Conservation (phyloP, 1,284 basidiomycete species). For the Tranzscheliella williamsii region DNA sequence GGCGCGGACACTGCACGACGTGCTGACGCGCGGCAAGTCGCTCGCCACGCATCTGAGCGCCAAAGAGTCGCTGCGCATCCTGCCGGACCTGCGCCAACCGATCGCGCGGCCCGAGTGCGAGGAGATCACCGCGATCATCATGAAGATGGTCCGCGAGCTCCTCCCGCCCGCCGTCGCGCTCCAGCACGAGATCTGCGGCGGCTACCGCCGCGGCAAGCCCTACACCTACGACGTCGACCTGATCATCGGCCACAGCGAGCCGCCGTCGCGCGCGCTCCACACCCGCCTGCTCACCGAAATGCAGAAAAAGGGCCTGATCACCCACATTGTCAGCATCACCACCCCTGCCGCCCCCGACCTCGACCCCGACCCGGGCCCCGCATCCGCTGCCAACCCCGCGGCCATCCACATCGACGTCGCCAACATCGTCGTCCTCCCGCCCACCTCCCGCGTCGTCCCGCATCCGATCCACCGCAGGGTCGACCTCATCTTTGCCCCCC, state of each 20-base stretch:
- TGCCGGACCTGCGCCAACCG: conserved; percentile 31
- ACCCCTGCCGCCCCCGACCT: conserved; percentile 14
- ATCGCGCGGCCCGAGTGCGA: conserved; percentile 41
- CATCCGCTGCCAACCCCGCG: not conserved
- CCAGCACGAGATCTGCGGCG: conserved; percentile 41
- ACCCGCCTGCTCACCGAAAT: conserved; percentile 22
- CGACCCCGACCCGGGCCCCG: not conserved
- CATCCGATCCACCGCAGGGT: conserved; percentile 18
- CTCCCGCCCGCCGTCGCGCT: conserved; percentile 4
- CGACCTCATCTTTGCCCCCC: conserved; percentile 30
- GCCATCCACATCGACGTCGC: conserved; percentile 38
- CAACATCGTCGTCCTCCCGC: conserved; percentile 46
- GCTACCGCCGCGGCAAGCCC: conserved; percentile 44
- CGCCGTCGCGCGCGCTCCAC: conserved; percentile 13
- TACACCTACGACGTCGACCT: conserved; percentile 45
- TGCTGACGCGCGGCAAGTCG: conserved; percentile 33
- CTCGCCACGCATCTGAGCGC: conserved; percentile 33
- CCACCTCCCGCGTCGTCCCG: not conserved
- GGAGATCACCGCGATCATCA: conserved; percentile 25
- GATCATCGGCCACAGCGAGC: conserved; percentile 29
- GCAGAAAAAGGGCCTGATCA: conserved; percentile 30
- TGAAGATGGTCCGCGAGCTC: conserved; percentile 14
- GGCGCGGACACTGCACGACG: conserved; percentile 43
- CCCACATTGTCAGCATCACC: conserved; percentile 38
- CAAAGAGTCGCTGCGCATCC: conserved; percentile 37